Percentiles rank a stretch among this genome's conserved stretches.
Conservation (phyloP, 2,329 filamentous ascomycete genomes). For the Chrysoporthe austroafricana region DNA sequence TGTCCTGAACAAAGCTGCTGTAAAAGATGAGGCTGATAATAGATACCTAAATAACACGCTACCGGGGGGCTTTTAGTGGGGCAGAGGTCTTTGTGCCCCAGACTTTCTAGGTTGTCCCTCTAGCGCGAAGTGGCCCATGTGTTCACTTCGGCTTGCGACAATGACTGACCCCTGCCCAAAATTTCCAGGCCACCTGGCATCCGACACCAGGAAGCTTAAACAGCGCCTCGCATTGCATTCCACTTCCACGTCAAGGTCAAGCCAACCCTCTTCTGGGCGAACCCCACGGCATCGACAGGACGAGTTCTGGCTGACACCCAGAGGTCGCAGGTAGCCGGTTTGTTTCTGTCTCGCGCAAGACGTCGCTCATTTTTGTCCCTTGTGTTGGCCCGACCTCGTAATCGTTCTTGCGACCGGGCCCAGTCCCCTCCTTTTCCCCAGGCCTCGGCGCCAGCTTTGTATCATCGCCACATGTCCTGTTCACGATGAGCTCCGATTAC, state of each 20-base stretch:
- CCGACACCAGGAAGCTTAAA: constrained; percentile 21
- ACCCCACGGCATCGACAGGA: neutral
- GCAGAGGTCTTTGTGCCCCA: neutral
- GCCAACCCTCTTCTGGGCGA: neutral
- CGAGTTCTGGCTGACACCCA: neutral
- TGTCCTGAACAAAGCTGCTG: neutral
- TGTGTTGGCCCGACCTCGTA: constrained; percentile 5
- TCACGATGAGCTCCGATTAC: constrained; percentile 89
- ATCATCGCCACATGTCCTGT: constrained; percentile 35
- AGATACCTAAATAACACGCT: neutral
- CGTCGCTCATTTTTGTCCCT: constrained; percentile 10
- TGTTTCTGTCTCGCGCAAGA: constrained; percentile 4
- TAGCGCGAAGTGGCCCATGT: constrained; percentile 13
- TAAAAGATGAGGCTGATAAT: constrained; percentile 10
- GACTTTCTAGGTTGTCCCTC: neutral
- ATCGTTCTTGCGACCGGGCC: constrained; percentile 1
- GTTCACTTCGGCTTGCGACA: constrained; percentile 8
- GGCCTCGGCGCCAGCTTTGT: constrained; percentile 2
- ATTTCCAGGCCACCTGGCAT: constrained; percentile 41
- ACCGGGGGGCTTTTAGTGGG: neutral
- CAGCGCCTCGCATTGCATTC: constrained; percentile 4
- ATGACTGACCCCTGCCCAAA: constrained; percentile 32
- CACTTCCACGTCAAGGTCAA: constrained; percentile 1
- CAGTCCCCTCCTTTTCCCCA: constrained; percentile 4
- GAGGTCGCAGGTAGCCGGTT: constrained; percentile 16